Evolutionary conservation across 140 eudicot species (phyloP).

Genomic region (Flaveria floridana): DNA sequence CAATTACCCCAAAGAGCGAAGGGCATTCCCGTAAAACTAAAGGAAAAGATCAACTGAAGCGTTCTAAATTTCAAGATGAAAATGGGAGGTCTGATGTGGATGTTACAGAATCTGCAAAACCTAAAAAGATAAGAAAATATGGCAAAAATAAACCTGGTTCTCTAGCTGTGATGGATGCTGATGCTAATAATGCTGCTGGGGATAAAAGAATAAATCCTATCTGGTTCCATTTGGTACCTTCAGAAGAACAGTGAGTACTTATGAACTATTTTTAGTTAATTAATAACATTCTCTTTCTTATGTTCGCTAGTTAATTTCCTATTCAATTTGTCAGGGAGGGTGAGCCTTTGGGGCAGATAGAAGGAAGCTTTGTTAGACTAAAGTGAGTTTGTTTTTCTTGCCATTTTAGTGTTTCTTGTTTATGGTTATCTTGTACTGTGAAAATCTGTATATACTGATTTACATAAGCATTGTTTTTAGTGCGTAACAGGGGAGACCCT

Average conservation of each 20-base stretch:
- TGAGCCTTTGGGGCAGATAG: constrained; percentile 68
- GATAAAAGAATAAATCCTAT: constrained; percentile 59
- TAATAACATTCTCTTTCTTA: constrained; percentile 10
- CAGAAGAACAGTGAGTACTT: constrained; percentile 62
- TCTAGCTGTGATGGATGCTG: constrained; percentile 54
- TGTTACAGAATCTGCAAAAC: constrained; percentile 59
- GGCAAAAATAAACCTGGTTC: constrained; percentile 57
- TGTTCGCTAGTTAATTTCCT: constrained; percentile 11
- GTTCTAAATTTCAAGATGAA: constrained; percentile 56
- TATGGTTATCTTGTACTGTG: neutral
- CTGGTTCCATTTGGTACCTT: constrained; percentile 79
- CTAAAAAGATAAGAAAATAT: constrained; percentile 51
- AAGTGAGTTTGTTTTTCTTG: constrained; percentile 55
- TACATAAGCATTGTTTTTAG: neutral
- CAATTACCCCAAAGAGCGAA: constrained; percentile 36
- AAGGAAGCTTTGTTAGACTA: constrained; percentile 72
- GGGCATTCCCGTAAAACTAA: constrained; percentile 47
- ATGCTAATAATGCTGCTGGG: constrained; percentile 40
- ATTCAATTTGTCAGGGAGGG: constrained; percentile 57
- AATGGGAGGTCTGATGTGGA: constrained; percentile 45
- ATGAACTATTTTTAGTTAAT: neutral
- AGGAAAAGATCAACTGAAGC: constrained; percentile 46
- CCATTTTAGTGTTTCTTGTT: constrained; percentile 14
- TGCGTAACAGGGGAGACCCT: constrained; percentile 3
- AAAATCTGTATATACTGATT: neutral